phyloP scores from a whole-genome alignment of 108 stramenopile species.

The Cafeteria roenbergensis region DNA sequence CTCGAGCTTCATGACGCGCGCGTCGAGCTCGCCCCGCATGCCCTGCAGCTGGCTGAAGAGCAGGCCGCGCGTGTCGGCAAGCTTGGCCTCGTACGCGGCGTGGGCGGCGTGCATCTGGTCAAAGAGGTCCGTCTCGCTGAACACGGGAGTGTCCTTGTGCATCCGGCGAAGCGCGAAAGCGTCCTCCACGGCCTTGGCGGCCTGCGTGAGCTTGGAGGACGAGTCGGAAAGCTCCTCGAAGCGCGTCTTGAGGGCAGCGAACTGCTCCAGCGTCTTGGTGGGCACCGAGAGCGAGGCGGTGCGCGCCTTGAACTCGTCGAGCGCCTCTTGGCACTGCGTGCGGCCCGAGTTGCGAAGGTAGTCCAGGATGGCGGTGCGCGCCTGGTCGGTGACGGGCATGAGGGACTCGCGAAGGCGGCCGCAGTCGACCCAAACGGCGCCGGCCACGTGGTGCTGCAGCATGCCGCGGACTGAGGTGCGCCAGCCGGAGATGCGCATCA shows the following conservation, averaged over 20 bases:
- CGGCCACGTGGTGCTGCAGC: background rate
- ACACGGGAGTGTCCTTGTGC: constrained; percentile 28
- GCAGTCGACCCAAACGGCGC: background rate
- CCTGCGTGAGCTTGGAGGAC: constrained; percentile 20
- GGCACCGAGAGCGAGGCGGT: constrained; percentile 16
- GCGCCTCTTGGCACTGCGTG: constrained; percentile 28
- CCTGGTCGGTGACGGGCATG: constrained; percentile 30
- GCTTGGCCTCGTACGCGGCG: constrained; percentile 24
- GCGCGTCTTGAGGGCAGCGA: constrained; percentile 34
- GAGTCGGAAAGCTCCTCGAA: constrained; percentile 21
- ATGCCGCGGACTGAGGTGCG: background rate
- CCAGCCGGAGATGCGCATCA: constrained; percentile 2
- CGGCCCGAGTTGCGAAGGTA: constrained; percentile 38
- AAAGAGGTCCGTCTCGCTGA: constrained; percentile 39
- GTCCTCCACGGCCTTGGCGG: constrained; percentile 32
- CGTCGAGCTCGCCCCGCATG: constrained; percentile 32
- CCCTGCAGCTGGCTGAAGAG: constrained; percentile 31
- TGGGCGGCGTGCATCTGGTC: constrained; percentile 29
- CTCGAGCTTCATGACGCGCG: constrained; percentile 33
- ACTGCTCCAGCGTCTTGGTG: constrained; percentile 36
- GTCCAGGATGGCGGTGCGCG: constrained; percentile 36
- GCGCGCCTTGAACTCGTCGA: constrained; percentile 29
- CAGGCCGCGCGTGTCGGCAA: constrained; percentile 20
- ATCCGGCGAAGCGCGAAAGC: constrained; percentile 30
- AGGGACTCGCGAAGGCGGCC: constrained; percentile 1